phyloP scores from a whole-genome alignment of 164 flowering plant genomes.

The Amborella trichopoda region DNA sequence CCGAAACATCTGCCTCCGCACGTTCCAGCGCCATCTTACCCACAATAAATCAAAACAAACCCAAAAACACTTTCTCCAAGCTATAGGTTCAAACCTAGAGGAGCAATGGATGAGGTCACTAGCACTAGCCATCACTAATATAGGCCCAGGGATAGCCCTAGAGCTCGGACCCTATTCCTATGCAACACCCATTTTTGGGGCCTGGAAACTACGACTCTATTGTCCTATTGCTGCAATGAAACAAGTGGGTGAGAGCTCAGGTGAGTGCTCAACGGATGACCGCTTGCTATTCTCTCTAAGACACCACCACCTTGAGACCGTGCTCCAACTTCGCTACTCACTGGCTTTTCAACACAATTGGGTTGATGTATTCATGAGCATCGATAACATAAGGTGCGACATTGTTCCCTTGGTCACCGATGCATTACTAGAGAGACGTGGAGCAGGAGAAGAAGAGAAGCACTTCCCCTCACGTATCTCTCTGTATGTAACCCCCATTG shows the following conservation, averaged over 20 bases:
- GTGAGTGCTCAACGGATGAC: constrained; percentile 27
- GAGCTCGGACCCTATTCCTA: constrained; percentile 65
- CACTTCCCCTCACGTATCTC: constrained; percentile 85
- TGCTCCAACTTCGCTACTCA: constrained; percentile 58
- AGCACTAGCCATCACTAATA: constrained; percentile 76
- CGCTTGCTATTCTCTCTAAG: constrained; percentile 52
- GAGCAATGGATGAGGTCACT: constrained; percentile 84
- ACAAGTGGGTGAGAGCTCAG: constrained; percentile 28
- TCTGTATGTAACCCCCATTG: constrained; percentile 59
- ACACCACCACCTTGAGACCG: constrained; percentile 80
- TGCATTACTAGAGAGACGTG: constrained; percentile 41
- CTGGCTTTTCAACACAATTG: constrained; percentile 26
- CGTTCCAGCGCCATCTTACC: constrained; percentile 32
- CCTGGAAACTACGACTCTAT: constrained; percentile 86
- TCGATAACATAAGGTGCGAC: constrained; percentile 81
- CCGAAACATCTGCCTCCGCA: constrained; percentile 32
- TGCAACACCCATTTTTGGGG: constrained; percentile 41
- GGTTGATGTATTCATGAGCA: constrained; percentile 45
- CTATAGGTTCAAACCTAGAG: constrained; percentile 63
- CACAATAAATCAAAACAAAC: constrained; percentile 27
- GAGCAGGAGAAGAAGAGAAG: constrained; percentile 62
- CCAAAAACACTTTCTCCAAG: constrained; percentile 49
- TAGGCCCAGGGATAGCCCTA: constrained; percentile 4
- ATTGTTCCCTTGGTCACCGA: constrained; percentile 47
- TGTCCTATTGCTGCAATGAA: constrained; percentile 75